Evolutionary conservation across 2,329 filamentous ascomycete genomes (phyloP), one percentile per base, ranked within the genome.

Genomic region (Fusarium tuaranense): DNA sequence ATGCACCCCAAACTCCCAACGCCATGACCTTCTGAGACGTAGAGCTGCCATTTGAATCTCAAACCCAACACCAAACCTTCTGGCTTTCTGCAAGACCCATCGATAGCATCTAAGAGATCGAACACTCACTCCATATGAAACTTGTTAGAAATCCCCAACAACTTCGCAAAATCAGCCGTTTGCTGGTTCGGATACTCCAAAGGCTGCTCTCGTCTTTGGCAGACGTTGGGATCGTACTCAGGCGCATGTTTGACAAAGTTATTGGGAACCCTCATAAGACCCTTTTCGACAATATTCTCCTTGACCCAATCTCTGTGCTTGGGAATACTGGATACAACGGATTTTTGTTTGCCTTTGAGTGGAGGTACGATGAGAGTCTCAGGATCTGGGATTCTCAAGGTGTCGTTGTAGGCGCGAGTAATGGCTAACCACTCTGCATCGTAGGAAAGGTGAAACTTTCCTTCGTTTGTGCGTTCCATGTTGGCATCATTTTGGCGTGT

Each of bases 361-460:
- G 18, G 92, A 84, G 1, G 88, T 84, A 13, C 81, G 81, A 81
- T 97, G 96, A 64, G 88, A 83, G 7, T 86, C 88, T 81, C 96
- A 90, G 41, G 86, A 70, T 92, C 86, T 69, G 94, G 93, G 36
- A 95, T 85, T 1, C 84, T 83, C 6, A 96, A 86, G 36, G 90
- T 86, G 2, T 86, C 77, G 38, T 93, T 90, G 80, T 98, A 97
- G 7, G 91, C 92, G 48, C 95, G 93, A 13, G 92, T 95, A 74
- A 99, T 98, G 44, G 96, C 93, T 7, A 99, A 90, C 95, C 95
- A 99, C 84, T 99, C 96, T 13, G 92, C 90, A 82, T 98, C 96
- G 81, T 98, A 98, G 55, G 90, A 87, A 10, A 85, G 86, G 18
- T 53, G 38, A n/a, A 63, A 66, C 14, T 69, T 66, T 8, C 62